Evolutionary conservation across 257 asterid species (phyloP), one percentile per base, ranked within the genome.

Genomic region (Plantago elongata): DNA sequence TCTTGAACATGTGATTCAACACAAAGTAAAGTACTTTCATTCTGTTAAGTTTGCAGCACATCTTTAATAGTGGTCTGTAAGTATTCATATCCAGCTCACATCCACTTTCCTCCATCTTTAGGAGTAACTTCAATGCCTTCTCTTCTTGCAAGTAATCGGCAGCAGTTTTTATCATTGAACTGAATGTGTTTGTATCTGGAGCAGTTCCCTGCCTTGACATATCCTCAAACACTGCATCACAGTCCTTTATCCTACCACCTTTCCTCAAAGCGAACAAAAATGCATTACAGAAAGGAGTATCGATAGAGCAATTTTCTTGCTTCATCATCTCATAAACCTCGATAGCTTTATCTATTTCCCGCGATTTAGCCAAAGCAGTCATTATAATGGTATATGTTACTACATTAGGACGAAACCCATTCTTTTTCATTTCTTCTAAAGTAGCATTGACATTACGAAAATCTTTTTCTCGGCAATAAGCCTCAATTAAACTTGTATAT

Each of bases 21-120:
- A 93, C 59, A 80, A 87, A 84, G 7, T 85, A 59, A 49, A 93
- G 89, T 74, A 84, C 95, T 74, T 85, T 93, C 92, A 79, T 81
- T 71, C 97, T 81, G 34, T 69, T 78, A 81, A 87, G 57, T 59
- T 60, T 83, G 75, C 95, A 93, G 72, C 97, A 89, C 99, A 93
- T 81, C 70, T 89, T 93, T 76, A 93, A 45, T 57, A 93, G 64
- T 4, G 97, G 99, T 0, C 66, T 71, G 29, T 89, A 93, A 34
- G 97, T 87, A 46, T 63, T 56, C 34, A 72, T 63, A 69, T 89
- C 81, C n/a, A 96, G 96, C 79, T 81, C 83, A 70, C 84, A 76
- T 13, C 13, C 45, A 57, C 52, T 67, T 74, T 78, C 89, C 64
- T 87, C 96, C 99, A 93, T 84, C 64, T 60, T 69, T 74, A 64